Base-by-base conservation (phyloP, 2,329 filamentous ascomycete genomes). In the Botrytis elliptica region DNA sequence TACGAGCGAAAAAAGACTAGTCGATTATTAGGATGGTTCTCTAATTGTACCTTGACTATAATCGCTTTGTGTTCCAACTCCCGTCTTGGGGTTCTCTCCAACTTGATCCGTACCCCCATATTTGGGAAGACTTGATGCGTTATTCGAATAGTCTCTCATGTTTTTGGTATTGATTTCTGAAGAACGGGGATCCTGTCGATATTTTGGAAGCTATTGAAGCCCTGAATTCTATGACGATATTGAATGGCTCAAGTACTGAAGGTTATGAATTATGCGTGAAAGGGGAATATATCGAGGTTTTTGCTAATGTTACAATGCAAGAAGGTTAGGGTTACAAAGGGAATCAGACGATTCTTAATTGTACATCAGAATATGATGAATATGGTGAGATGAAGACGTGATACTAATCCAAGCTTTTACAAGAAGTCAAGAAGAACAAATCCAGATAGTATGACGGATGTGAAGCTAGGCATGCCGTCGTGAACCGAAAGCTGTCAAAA, bases 41-140 rank as follows among this genome's bases (percentile, higher is more conserved):
- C 7, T 57, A 40, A 22, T 40, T 38, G 25, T 72, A 72, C 71
- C 71, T 72, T 69, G 64, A 29, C 29, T 72, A 6, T 29, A 29
- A 33, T 69, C 14, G 52, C 57, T 72, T n/a, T 22, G 55, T 38
- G 68, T 62, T 57, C 49, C 66, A 68, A 57, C n/a, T 68, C 66
- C 49, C n/a, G 46, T 33, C 36, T 68, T 68, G 18, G 36, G 36
- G 25, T 22, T 29, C n/a, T 57, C 38, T 25, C 66, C 36, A 57
- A 42, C 1, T 25, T 57, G 66, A 29, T 68, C 66, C 16, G 66
- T 68, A 42, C 49, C 49, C 5, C 49, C 66, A 55, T 68, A 68
- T 33, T 42, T 68, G 25, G 49, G 66, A 67, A n/a, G 33, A 68
- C n/a, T 68, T 5, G 49, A 33, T 33, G 38, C 14, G 49, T 57